phyloP scores from a whole-genome alignment of 2,329 filamentous ascomycete genomes.

The Stemphylium lycopersici region DNA sequence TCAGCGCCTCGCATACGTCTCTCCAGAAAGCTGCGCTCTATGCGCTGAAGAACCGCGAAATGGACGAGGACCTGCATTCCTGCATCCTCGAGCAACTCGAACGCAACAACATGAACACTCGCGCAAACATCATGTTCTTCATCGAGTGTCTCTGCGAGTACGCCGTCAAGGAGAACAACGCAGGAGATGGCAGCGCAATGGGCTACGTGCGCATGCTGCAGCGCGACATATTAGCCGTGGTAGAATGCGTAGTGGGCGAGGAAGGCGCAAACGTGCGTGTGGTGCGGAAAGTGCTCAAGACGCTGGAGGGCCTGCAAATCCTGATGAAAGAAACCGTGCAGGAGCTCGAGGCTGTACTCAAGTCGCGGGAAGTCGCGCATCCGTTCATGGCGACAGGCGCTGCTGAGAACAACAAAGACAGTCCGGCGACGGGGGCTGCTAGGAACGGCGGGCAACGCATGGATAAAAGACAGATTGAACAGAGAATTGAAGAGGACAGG shows the following conservation, averaged over 20 bases:
- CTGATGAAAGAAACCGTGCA: slow-evolving; percentile 74
- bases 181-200: slow-evolving; percentile 67
- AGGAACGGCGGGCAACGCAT: slow-evolving; percentile 57
- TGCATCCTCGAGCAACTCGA: slow-evolving; percentile 97
- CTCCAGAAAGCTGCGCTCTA: slow-evolving; percentile 93
- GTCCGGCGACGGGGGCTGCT: slow-evolving; percentile 16
- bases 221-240: slow-evolving; percentile 86
- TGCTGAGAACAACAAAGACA: slow-evolving; percentile 4
- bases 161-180: slow-evolving; percentile 74
- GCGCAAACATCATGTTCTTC: slow-evolving; percentile 99
- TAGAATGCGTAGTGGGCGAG: slow-evolving; percentile 91
- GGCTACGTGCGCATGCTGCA: slow-evolving; percentile 95
- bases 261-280: slow-evolving; percentile 92
- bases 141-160: slow-evolving; percentile 93
- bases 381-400: slow-evolving; percentile 26
- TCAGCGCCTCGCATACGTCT: slow-evolving; percentile 87
- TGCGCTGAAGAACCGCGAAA: slow-evolving; percentile 90
- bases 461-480: slow-evolving; percentile 89
- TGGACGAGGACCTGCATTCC: slow-evolving; percentile 96
- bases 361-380: slow-evolving; percentile 69
- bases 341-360: slow-evolving; percentile 84
- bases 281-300: slow-evolving; percentile 78
- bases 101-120: slow-evolving; percentile 92
- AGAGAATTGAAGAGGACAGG: slow-evolving; percentile 94
- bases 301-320: slow-evolving; percentile 72